Evolutionary conservation across 2,329 filamentous ascomycete species (phyloP).

Genomic region (Beauveria brongniartii): DNA sequence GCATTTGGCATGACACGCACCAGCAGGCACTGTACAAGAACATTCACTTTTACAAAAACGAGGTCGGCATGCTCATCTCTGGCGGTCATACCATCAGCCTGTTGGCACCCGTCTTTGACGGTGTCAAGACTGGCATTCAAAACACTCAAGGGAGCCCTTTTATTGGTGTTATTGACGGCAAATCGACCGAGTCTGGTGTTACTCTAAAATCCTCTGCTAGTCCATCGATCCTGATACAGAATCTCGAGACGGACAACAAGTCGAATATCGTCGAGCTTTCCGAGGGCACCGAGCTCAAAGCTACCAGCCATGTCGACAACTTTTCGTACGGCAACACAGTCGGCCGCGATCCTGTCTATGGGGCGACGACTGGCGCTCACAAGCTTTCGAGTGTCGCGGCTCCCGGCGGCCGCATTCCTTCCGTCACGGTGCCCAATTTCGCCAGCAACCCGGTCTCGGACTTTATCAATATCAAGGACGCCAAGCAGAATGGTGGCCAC

Average conservation of each 20-base stretch:
- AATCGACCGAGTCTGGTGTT: slow-evolving; percentile 33
- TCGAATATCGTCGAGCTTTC: slow-evolving; percentile 27
- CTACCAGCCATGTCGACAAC: slow-evolving; percentile 26
- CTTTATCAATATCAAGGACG: slow-evolving; percentile 30
- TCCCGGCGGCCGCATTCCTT: slow-evolving; percentile 28
- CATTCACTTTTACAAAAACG: slow-evolving; percentile 36
- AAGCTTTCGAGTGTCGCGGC: slow-evolving; percentile 27
- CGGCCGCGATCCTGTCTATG: slow-evolving; percentile 30
- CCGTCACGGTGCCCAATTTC: slow-evolving; percentile 31
- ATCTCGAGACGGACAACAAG: slow-evolving; percentile 32
- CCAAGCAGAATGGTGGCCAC: slow-evolving; percentile 21
- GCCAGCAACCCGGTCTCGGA: slow-evolving; percentile 22
- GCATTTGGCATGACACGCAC: slow-evolving; percentile 34
- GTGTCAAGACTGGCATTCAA: slow-evolving; percentile 27
- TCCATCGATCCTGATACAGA: slow-evolving; percentile 36
- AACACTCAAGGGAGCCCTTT: slow-evolving; percentile 31
- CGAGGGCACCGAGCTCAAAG: slow-evolving; percentile 23
- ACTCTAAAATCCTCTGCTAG: slow-evolving; percentile 28
- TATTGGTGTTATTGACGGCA: slow-evolving; percentile 33
- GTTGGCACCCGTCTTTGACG: slow-evolving; percentile 32
- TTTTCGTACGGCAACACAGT: slow-evolving; percentile 36
- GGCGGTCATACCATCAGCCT: slow-evolving; percentile 32
- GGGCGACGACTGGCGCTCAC: slow-evolving; percentile 21
- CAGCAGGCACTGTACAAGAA: slow-evolving; percentile 36
- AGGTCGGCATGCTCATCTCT: slow-evolving; percentile 23